Base-by-base conservation (phyloP, 2,329 filamentous ascomycete genomes). In the Fusarium sp. region DNA sequence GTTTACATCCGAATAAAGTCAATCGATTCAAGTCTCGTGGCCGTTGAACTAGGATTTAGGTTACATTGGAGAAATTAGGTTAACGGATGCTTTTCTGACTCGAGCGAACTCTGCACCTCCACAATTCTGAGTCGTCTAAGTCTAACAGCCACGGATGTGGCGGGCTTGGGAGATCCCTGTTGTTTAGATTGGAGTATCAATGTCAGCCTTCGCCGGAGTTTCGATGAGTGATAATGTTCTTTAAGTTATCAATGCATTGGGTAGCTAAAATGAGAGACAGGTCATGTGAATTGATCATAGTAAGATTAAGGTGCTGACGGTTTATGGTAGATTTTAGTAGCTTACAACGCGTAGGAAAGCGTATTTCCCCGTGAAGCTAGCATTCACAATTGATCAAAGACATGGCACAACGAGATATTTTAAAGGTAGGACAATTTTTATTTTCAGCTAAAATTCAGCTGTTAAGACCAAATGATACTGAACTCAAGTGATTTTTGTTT, bases 121-220 rank as follows among this genome's bases (percentile, higher is more conserved):
- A 55, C 49, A 64, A 24, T 64, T 63, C 41, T 63, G 59, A 63
- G 49, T 57, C 48, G 31, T 33, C 13, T n/a, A n/a, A n/a, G n/a
- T n/a, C n/a, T n/a, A n/a, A n/a, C 5, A 33, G 31, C 31, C 29
- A 31, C 29, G 29, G 29, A 31, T 31, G 29, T 31, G 29, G 29
- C n/a, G 16, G 42, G 31, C 31, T 21, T 26, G 24, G 50, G 6
- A 42, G 50, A 53, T 53, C 49, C 49, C 37, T 44, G 49, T 39
- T 44, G 6, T 18, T 24, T 5, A 41, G 3, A 31, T 35, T 35
- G 16, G 23, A 23, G 15, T 24, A 12, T 43, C 29, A 4, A 26
- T 31, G n/a, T 16, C 26, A 1, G 33, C 16, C 6, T 31, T 8
- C 18, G 0, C 8, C 20, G 12, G 20, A 44, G 20, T 44, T 44